These are phyloP conservation scores for Triadica sebifera DNA, from an alignment of 345 rosid genomes.

Conservation along the genomic window DNA sequence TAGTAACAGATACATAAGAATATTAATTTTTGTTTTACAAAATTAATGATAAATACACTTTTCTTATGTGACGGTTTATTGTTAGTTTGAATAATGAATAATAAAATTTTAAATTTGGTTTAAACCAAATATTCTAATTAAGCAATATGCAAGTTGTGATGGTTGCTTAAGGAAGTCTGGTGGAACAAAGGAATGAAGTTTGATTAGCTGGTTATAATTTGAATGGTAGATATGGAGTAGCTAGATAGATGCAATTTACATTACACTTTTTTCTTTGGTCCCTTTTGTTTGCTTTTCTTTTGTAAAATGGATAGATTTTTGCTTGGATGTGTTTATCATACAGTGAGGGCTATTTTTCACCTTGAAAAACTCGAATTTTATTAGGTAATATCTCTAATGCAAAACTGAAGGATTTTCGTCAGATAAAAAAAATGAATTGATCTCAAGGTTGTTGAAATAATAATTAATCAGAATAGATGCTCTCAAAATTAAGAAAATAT, in stretches of 20 bases:
- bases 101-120: too few relatives aligned
- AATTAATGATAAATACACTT: too few relatives aligned
- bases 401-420: constrained; percentile 2
- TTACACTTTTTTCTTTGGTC: constrained; percentile 17
- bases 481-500: background rate
- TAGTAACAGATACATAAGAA: too few relatives aligned
- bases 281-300: constrained; percentile 18
- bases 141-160: background rate
- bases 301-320: constrained; percentile 3
- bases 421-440: background rate
- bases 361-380: background rate
- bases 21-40: too few relatives aligned
- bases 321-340: background rate
- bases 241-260: constrained; percentile 14
- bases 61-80: too few relatives aligned
- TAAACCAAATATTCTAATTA: background rate
- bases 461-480: background rate
- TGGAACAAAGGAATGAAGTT: background rate
- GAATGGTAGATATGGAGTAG: constrained; percentile 41
- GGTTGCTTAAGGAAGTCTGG: too few relatives aligned
- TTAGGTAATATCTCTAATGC: background rate
- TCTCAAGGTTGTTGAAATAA: background rate
- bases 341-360: background rate
- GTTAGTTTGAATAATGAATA: too few relatives aligned
- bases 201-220: constrained; percentile 35